Evolutionary conservation across 2,329 filamentous ascomycete species (phyloP).

Genomic region (Huntiella bhutanensis): DNA sequence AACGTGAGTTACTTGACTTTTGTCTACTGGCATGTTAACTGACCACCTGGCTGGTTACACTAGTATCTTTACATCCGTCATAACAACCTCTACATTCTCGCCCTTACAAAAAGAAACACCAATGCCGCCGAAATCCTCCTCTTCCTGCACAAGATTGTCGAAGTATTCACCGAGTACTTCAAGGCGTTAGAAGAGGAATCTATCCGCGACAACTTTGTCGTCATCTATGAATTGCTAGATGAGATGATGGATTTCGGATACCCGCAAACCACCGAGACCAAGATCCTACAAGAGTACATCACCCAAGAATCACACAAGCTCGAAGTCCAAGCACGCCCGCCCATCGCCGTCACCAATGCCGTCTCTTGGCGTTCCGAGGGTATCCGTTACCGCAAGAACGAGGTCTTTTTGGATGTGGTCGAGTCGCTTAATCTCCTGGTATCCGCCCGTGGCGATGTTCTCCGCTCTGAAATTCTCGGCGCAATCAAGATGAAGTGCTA

Average conservation of each 20-base stretch:
- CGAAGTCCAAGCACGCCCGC: constrained; percentile 85
- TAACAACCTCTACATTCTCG: constrained; percentile 96
- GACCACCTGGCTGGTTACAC: constrained; percentile 6
- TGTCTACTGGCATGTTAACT: constrained; percentile 11
- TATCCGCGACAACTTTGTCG: constrained; percentile 96
- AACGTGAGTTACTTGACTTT: constrained; percentile 43
- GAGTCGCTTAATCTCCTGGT: constrained; percentile 94
- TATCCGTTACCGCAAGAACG: constrained; percentile 96
- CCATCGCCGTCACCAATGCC: constrained; percentile 94
- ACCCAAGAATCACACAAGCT: constrained; percentile 98
- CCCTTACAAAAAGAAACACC: constrained; percentile 93
- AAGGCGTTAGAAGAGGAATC: constrained; percentile 97
- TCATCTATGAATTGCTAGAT: constrained; percentile 95
- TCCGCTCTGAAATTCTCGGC: constrained; percentile 88
- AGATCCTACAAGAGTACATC: constrained; percentile 98
- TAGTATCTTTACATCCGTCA: constrained; percentile 98
- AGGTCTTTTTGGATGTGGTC: constrained; percentile 94
- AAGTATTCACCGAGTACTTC: constrained; percentile 99
- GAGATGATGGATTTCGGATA: constrained; percentile 99
- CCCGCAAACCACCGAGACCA: constrained; percentile 92
- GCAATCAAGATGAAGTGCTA: constrained; percentile 99
- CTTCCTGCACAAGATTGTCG: constrained; percentile 94
- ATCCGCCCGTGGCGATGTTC: constrained; percentile 80
- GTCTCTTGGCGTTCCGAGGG: constrained; percentile 97
- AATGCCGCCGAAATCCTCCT: constrained; percentile 97